Percentiles rank a stretch among this genome's conserved stretches.
Conservation (phyloP, 2,329 filamentous ascomycete genomes). For the Dissoconium aciculare region DNA sequence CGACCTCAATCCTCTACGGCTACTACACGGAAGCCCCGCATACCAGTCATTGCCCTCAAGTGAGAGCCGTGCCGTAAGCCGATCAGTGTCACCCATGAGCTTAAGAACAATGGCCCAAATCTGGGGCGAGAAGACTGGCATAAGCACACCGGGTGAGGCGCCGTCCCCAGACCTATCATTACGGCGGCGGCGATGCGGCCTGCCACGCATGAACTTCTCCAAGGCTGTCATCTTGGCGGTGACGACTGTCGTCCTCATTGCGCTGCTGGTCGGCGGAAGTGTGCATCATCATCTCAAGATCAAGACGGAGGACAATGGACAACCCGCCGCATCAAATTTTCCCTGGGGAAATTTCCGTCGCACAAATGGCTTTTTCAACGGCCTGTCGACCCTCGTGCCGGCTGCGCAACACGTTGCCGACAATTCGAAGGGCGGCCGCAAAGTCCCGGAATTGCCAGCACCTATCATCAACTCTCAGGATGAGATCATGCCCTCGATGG, state of each 20-base stretch:
- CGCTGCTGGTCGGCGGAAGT: constrained; percentile 30
- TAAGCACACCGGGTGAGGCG: constrained; percentile 6
- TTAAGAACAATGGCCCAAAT: constrained; percentile 18
- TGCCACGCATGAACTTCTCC: constrained; percentile 26
- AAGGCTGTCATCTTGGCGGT: constrained; percentile 29
- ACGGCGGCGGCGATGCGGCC: constrained; percentile 12
- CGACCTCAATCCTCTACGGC: constrained; percentile 31
- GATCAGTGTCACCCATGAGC: constrained; percentile 23
- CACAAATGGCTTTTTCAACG: constrained; percentile 35
- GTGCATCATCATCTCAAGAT: constrained; percentile 19
- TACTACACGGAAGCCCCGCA: constrained; percentile 29
- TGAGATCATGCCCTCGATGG: constrained; percentile 19
- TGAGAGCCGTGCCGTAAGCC: too few species aligned
- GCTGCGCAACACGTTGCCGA: constrained; percentile 8
- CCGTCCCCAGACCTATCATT: constrained; percentile 22
- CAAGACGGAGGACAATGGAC: constrained; percentile 12
- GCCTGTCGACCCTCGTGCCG: constrained; percentile 32
- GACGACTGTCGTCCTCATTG: constrained; percentile 25
- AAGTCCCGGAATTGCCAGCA: background rate
- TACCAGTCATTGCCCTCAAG: constrained; percentile 31
- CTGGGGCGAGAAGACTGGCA: constrained; percentile 2
- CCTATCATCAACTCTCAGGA: background rate
- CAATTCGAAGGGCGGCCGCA: constrained; percentile 3
- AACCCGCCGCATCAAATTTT: constrained; percentile 22
- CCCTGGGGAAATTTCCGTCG: constrained; percentile 33